Conservation (phyloP, 257 asterid genomes). For the Forsythia suspensa region DNA sequence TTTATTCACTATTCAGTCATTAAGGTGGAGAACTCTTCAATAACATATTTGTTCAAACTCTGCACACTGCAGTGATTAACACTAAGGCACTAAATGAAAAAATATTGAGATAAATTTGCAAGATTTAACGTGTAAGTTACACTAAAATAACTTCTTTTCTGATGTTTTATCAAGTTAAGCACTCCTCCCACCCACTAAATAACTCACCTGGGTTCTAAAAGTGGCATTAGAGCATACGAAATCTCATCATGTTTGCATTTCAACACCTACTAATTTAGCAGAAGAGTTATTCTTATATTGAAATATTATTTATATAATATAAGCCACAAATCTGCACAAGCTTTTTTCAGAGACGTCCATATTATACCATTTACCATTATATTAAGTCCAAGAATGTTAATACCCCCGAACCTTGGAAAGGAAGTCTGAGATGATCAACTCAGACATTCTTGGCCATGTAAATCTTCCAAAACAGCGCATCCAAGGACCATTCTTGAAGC, state of each 20-base stretch:
- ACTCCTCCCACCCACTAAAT: neutral
- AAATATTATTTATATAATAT: neutral
- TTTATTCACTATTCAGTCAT: neutral
- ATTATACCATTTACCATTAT: neutral
- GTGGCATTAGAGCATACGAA: neutral
- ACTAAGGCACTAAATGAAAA: neutral
- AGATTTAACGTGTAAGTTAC: neutral
- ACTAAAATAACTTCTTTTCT: neutral
- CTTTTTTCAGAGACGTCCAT: neutral
- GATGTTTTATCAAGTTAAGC: neutral
- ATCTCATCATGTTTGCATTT: neutral
- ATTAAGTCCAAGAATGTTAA: neutral
- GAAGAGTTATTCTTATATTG: neutral
- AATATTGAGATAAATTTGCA: neutral
- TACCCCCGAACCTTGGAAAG: slow-evolving; percentile 68
- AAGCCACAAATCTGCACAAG: neutral
- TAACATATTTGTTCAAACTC: neutral
- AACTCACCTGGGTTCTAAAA: neutral
- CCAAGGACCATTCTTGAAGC: slow-evolving; percentile 73
- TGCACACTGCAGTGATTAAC: neutral
- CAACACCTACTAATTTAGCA: neutral
- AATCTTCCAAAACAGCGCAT: slow-evolving; percentile 81
- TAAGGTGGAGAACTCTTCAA: neutral
- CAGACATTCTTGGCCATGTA: slow-evolving; percentile 95
- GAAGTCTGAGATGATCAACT: slow-evolving; percentile 78